Conservation (phyloP, 2,329 filamentous ascomycete species). For the Talaromyces sp. region DNA sequence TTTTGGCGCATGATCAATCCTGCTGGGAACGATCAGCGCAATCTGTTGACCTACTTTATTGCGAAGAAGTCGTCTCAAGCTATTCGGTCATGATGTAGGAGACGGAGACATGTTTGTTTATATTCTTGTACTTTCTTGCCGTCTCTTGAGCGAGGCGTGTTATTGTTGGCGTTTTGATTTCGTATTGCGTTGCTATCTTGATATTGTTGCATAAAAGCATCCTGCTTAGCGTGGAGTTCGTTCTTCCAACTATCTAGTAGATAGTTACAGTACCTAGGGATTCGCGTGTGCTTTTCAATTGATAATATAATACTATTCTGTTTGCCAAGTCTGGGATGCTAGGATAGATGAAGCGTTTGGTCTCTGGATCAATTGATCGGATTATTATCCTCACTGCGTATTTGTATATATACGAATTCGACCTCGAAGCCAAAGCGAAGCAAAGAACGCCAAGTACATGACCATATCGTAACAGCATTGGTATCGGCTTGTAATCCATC, state of each 20-base stretch:
- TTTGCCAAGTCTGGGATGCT: neutral
- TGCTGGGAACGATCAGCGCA: slow-evolving; percentile 21
- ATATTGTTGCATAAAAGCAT: slow-evolving; percentile 1
- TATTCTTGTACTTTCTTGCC: neutral
- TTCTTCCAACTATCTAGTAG: neutral
- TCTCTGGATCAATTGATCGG: no score
- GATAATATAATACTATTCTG: neutral
- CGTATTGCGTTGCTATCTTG: neutral
- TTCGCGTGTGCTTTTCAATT: neutral
- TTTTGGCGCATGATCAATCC: slow-evolving; percentile 24
- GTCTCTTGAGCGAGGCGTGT: neutral
- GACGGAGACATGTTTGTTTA: neutral
- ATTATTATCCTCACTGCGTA: no score
- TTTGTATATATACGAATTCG: no score
- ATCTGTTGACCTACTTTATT: slow-evolving; percentile 27
- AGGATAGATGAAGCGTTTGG: no score
- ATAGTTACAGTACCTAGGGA: no score
- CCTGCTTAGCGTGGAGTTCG: slow-evolving; percentile 8
- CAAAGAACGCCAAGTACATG: no score
- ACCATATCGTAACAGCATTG: no score
- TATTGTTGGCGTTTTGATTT: neutral
- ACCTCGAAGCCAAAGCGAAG: no score
- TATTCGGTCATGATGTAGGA: neutral
- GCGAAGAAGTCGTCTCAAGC: slow-evolving; percentile 15
- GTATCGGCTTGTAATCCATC: no score